Evolutionary conservation across 1,139 yeast species (phyloP).

Genomic region (Magnusiomyces tetraspermus): DNA sequence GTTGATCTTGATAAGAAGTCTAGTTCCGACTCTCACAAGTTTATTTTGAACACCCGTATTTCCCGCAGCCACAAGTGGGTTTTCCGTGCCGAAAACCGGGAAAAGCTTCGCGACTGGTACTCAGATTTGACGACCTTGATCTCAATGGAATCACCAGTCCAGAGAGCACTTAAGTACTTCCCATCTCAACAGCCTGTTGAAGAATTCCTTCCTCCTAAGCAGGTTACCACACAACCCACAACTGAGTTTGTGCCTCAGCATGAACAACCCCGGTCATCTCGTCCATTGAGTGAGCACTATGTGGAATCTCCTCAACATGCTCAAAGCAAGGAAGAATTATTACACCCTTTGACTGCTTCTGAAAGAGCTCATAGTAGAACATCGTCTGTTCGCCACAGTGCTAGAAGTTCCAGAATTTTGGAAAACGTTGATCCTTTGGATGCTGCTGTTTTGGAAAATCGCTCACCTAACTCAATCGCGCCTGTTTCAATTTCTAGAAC

Average conservation of each 20-base stretch:
- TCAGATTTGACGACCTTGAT: constrained; percentile 63
- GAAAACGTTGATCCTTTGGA: background rate
- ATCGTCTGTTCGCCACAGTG: background rate
- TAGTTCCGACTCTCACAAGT: constrained; percentile 61
- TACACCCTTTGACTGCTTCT: no score
- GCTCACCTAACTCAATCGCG: background rate
- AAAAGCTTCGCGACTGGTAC: constrained; percentile 76
- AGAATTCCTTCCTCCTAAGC: constrained; percentile 32
- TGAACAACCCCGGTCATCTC: constrained; percentile 9
- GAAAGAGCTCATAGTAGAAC: background rate
- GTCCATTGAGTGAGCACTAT: background rate
- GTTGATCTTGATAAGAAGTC: constrained; percentile 74
- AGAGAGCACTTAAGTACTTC: constrained; percentile 19
- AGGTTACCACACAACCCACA: constrained; percentile 19
- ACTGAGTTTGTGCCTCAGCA: constrained; percentile 23
- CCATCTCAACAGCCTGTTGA: constrained; percentile 16
- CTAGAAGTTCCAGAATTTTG: background rate
- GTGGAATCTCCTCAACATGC: constrained; percentile 22
- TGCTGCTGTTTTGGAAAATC: background rate
- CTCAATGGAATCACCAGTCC: constrained; percentile 37
- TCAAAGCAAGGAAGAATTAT: no score
- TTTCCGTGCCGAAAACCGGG: constrained; percentile 74
- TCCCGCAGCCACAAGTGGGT: constrained; percentile 81
- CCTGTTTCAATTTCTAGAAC: background rate
- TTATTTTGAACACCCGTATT: constrained; percentile 37